Base-by-base conservation (phyloP, 2,329 filamentous ascomycete genomes). In the Albifimbria verrucaria region DNA sequence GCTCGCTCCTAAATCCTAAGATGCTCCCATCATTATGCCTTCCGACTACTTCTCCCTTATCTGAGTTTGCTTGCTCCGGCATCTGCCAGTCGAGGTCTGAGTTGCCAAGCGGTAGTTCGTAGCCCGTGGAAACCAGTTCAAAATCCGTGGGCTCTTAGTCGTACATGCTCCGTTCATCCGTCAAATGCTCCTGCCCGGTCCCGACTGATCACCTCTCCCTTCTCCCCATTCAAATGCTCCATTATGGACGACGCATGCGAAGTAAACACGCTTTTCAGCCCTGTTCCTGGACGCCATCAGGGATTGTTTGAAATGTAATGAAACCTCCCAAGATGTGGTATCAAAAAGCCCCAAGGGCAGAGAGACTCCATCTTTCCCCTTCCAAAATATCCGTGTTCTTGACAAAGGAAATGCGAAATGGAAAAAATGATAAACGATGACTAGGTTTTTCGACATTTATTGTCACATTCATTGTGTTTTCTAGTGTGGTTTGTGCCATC, bases 351-450 rank as follows among this genome's bases (percentile, higher is more conserved):
- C 18, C 12, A n/a, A 39, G 32, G 32, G 32, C 11, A 39, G 26
- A n/a, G n/a, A 59, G 55, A 62, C 59, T 57, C 59, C 61, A 44
- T 61, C 57, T 58, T 53, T 61, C 57, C 58, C 61, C 58, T 65
- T 61, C n/a, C 62, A 57, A 61, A 53, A 68, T 68, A 64, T 62
- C 66, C 58, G 59, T 63, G 68, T 54, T 57, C 48, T 59, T 59
- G 51, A 65, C 60, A 67, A 63, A 65, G 57, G 57, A 58, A 67
- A 59, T 59, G 20, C 21, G 7, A 47, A 26, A 47, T 10, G 6
- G 41, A 17, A 51, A 42, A 51, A 53, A 50, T 26, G 17, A 49
- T 22, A 24, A 32, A 32, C 23, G 24, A 23, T 15, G 52, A 54
- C 57, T 52, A 62, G 59, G 53, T 52, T 59, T 57, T 55, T 56